Evolutionary conservation across 2,329 filamentous ascomycete species (phyloP).

Genomic region (Bipolaris oryzae): DNA sequence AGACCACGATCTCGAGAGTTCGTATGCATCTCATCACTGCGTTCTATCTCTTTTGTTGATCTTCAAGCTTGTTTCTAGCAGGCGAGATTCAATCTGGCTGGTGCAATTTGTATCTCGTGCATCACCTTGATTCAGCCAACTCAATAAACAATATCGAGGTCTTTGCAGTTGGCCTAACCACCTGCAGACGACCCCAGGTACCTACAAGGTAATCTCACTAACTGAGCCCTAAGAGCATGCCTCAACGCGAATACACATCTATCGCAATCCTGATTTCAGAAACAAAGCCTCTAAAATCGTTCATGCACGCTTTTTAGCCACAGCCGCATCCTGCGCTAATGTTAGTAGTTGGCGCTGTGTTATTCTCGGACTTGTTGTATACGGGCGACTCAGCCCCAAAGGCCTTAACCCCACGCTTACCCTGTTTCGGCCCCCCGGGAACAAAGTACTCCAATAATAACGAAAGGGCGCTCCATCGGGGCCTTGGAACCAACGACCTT

Average conservation of each 20-base stretch:
- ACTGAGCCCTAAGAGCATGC: too few relatives aligned
- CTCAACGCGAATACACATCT: constrained; percentile 6
- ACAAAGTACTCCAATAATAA: constrained; percentile 19
- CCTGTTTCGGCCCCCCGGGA: constrained; percentile 29
- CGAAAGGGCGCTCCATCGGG: constrained; percentile 19
- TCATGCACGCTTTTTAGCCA: constrained; percentile 18
- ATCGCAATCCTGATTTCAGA: constrained; percentile 4
- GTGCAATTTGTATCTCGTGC: too few relatives aligned
- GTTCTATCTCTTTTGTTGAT: too few relatives aligned
- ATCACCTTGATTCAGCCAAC: too few relatives aligned
- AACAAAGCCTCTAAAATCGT: neutral
- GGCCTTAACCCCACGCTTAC: constrained; percentile 21
- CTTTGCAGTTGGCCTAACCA: too few relatives aligned
- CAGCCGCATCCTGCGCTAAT: constrained; percentile 31
- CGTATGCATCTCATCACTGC: neutral
- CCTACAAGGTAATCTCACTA: too few relatives aligned
- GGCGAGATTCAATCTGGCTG: too few relatives aligned
- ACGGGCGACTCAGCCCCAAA: constrained; percentile 40
- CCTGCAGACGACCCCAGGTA: too few relatives aligned
- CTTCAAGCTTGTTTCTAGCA: too few relatives aligned
- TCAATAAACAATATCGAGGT: too few relatives aligned
- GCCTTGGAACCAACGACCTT: constrained; percentile 30
- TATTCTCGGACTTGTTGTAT: constrained; percentile 34
- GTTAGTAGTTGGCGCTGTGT: constrained; percentile 39
- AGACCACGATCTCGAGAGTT: constrained; percentile 7